Conservation (phyloP, 768 basidiomycete species). For the Suillus ampliporus region DNA sequence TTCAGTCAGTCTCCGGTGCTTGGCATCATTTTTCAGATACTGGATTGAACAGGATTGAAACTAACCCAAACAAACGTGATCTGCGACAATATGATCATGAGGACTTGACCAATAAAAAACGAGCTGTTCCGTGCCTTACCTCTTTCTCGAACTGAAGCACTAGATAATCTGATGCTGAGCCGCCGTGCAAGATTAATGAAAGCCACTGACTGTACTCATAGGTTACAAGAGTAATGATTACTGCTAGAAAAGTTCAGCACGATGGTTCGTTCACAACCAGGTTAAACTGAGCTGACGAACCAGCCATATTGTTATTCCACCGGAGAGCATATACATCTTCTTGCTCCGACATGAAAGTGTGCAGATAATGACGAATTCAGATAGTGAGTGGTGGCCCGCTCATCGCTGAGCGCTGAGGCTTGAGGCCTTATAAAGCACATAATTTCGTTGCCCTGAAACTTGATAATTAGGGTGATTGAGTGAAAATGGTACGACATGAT, state of each 20-base stretch:
- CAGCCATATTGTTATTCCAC: neutral
- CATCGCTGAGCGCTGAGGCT: too few species aligned
- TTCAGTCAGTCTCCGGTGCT: too few species aligned
- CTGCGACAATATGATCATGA: neutral
- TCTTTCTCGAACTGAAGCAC: constrained; percentile 1
- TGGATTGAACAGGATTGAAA: too few species aligned
- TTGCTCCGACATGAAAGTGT: too few species aligned
- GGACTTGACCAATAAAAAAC: neutral
- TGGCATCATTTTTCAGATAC: too few species aligned
- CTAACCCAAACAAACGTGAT: neutral
- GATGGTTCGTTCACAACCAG: neutral
- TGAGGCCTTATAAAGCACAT: too few species aligned
- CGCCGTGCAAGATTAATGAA: neutral
- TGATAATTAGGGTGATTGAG: too few species aligned
- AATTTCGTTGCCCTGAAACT: too few species aligned
- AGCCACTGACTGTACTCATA: neutral
- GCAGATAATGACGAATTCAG: too few species aligned
- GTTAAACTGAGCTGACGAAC: neutral
- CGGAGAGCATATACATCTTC: too few species aligned
- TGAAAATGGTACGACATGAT: too few species aligned
- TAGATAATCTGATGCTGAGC: neutral
- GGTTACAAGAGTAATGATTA: neutral
- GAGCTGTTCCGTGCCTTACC: neutral
- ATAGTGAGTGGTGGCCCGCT: too few species aligned
- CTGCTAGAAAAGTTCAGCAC: neutral